Percentiles rank a stretch among this genome's conserved stretches.
Conservation (phyloP, 164 flowering plant species). For the Cinnamomum chago region DNA sequence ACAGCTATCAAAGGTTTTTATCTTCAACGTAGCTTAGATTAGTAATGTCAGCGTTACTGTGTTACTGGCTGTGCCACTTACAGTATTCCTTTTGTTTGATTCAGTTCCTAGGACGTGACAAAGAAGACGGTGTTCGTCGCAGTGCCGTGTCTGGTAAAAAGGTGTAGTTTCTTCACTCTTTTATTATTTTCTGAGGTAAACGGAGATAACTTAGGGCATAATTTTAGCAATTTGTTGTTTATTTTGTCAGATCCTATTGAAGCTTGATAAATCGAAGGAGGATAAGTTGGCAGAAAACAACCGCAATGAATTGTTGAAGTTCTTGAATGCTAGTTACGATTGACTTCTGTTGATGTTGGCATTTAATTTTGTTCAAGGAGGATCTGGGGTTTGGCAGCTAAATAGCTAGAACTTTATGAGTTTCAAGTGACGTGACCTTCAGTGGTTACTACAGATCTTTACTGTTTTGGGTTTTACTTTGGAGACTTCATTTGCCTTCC, state of each 20-base stretch:
- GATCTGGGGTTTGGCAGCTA: not conserved
- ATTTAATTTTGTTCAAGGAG: not conserved
- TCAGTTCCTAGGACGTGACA: slow-evolving; percentile 86
- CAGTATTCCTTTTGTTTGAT: slow-evolving; percentile 4
- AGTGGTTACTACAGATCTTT: not conserved
- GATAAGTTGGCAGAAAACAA: slow-evolving; percentile 86
- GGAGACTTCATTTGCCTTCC: no score
- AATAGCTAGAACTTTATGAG: not conserved
- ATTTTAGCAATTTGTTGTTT: not conserved
- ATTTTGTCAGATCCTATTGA: slow-evolving; percentile 62
- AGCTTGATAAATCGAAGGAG: slow-evolving; percentile 92
- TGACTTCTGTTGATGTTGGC: slow-evolving; percentile 24
- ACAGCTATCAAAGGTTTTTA: slow-evolving; percentile 86
- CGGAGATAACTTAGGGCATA: not conserved
- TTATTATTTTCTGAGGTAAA: not conserved
- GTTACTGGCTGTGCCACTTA: not conserved
- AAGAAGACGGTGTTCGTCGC: slow-evolving; percentile 88
- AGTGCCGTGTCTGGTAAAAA: slow-evolving; percentile 98
- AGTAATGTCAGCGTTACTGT: not conserved
- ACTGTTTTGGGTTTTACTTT: no score
- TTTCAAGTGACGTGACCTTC: not conserved
- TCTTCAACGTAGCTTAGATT: not conserved
- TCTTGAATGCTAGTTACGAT: slow-evolving; percentile 94
- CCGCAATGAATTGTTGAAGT: slow-evolving; percentile 80
- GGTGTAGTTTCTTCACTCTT: slow-evolving; percentile 31